Base-by-base conservation (phyloP, 208 protist genomes). In the Trypanosoma scelopori region DNA sequence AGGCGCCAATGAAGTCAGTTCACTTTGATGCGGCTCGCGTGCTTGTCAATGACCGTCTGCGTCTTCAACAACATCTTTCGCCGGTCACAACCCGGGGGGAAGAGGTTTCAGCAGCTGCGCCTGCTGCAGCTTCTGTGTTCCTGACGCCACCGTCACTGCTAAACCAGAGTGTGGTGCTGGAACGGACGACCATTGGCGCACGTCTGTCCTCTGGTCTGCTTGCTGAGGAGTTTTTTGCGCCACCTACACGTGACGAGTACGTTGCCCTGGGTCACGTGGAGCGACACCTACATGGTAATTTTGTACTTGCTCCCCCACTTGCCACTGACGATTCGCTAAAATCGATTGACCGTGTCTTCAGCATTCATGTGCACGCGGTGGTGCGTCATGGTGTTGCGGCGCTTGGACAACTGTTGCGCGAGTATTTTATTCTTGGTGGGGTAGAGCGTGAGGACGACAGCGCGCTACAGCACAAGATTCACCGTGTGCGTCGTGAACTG, bases 401-500 rank as follows among this genome's bases (percentile, higher is more conserved):
- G 7, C 41, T 93, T 37, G 79, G 72, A 2, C 87, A 83, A 42
- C 15, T 93, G 27, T 69, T 95, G 59, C 86, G 90, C 3, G 90
- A 95, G 65, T 91, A 92, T 64, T 95, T 95, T 59, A 69, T 85
- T 11, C 71, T 95, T 15, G 63, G 41, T 28, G 85, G 83, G 20
- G 75, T 95, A 6, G 76, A 87, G 57, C 72, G 78, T 20, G 82
- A 92, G 57, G 61, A 65, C n/a, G 86, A 89, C 28, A 85, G 78
- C 61, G 68, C 78, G 20, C 65, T 95, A 58, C 90, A 95, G 75
- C 86, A 95, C 71, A 95, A 93, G 63, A 71, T 95, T 16, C 90
- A 95, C 53, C 86, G 90, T 63, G 63, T 92, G 35, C 87, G 90
- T 12, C 65, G 86, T 13, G 85, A 95, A 75, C 66, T 93, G 20